phyloP scores from a whole-genome alignment of 2,329 filamentous ascomycete genomes.

The Xylariaceae sp. region DNA sequence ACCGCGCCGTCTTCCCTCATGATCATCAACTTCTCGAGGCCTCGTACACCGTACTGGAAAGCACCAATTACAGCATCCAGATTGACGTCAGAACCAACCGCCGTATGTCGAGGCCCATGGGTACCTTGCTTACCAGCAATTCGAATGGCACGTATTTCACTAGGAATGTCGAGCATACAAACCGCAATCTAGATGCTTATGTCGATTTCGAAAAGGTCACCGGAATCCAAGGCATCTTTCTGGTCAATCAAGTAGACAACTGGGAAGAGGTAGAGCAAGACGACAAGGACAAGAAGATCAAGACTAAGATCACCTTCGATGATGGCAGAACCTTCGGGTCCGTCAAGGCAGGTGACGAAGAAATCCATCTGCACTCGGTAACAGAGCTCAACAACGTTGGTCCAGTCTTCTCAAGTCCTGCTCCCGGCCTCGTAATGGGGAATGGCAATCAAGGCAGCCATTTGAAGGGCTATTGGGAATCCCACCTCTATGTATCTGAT shows the following conservation, averaged over 20 bases:
- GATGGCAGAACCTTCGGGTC: constrained; percentile 85
- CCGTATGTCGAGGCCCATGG: constrained; percentile 70
- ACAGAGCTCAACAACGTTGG: constrained; percentile 83
- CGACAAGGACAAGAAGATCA: constrained; percentile 65
- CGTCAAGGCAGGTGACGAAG: constrained; percentile 67
- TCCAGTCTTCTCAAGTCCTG: constrained; percentile 88
- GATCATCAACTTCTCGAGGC: constrained; percentile 80
- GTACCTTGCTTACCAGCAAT: constrained; percentile 91
- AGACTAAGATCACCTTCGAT: constrained; percentile 89
- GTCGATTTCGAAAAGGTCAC: constrained; percentile 96
- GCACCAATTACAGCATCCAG: constrained; percentile 97
- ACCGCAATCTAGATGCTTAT: constrained; percentile 72
- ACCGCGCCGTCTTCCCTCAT: constrained; percentile 84
- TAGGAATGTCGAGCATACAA: constrained; percentile 88
- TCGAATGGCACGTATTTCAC: constrained; percentile 97
- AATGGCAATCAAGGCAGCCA: constrained; percentile 84
- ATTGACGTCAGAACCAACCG: constrained; percentile 82
- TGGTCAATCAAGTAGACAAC: constrained; percentile 90
- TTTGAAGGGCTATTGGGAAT: constrained; percentile 71
- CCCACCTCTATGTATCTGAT: constrained; percentile 85
- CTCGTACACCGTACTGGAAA: constrained; percentile 91
- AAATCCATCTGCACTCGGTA: constrained; percentile 88
- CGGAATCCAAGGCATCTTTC: constrained; percentile 86
- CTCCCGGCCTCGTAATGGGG: constrained; percentile 91
- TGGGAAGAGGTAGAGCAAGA: constrained; percentile 70